Base-by-base conservation (phyloP, 306 rosid genomes). In the Lupinus albus region DNA sequence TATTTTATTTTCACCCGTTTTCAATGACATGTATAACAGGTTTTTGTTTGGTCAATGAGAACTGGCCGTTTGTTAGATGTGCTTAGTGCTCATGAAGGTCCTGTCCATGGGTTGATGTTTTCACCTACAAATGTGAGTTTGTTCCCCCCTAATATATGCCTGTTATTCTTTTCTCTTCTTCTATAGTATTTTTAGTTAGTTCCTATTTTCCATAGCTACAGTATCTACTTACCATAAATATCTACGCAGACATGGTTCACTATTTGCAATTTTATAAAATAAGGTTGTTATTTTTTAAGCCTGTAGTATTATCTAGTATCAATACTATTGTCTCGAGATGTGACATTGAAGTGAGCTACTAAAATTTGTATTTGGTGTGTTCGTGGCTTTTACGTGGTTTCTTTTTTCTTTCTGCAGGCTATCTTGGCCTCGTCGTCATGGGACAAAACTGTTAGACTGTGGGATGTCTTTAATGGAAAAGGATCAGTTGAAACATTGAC, bases 11-110 rank as follows among this genome's bases (percentile, higher is more conserved):
- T 72, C 53, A 64, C 70, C 32, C 39, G n/a, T 69, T 48, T 42
- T 33, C 12, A 47, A 55, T 54, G 68, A 48, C 73, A 25, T 58
- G 35, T 70, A 20, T 47, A 48, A 76, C 75, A 93, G 99, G 85
- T 93, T 70, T 93, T 84, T 83, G 96, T 93, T 18, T 93, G 99
- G 99, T 84, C 96, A 1, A 88, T 88, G 94, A 90, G 83, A 81
- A 93, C 94, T 1, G 87, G 94, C n/a, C 87, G 87, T 10, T 77
- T 90, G 78, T 79, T 86, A 88, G 97, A 90, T 56, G 74, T 83
- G 56, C 96, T 93, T 42, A 90, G 99, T 55, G 92, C 97, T 72
- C 99, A 93, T 69, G 99, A 86, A 83, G 97, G 96, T 56, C 97
- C 96, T 68, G 99, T 93, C 69, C 97, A 90, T 73, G 97, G 92